Evolutionary conservation across 179 eudicot genomes (phyloP), one percentile per base, ranked within the genome.

Genomic region (Beta lomatogona): DNA sequence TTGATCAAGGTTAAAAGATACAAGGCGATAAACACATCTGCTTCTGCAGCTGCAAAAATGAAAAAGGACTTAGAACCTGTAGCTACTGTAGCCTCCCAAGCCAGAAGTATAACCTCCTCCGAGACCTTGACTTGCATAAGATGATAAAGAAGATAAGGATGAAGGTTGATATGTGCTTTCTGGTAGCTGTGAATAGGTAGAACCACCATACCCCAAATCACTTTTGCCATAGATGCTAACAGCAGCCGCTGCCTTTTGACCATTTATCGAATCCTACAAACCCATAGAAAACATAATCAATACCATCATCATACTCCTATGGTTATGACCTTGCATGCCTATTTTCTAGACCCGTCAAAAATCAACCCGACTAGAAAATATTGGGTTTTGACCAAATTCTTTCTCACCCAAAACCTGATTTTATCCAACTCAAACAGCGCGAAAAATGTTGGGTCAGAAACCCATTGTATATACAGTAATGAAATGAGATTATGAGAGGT

Each of bases 1-100:
- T 15, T 45, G 74, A 65, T 75, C 74, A 80, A 70, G 55, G 68
- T 4, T 25, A 22, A 64, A 54, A 41, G 73, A n/a, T 81, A 74
- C 75, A 65, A 65, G 61, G 60, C 9, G 16, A 71, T 11, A 55
- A 16, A 36, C 71, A 18, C 2, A 18, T 78, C 18, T 67, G 73
- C 25, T 0, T 9, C 16, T 14, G 70, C 58, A 36, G 41, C 12
- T 41, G 57, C 25, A 48, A 31, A 41, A 31, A n/a, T 19, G 5
- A 16, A n/a, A 6, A 18, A 70, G 52, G 57, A 12, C 65, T 82
- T 66, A 85, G 80, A 59, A 82, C 60, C 87, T 79, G 80, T 82
- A 78, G 82, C 82, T 85, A 59, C 82, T 66, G 84, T 81, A 81
- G 53, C 87, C 83, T 60, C 84, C 87, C 79, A 85, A 82, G 44